Conservation (phyloP, 2,329 filamentous ascomycete genomes). For the Aureobasidium uvarum region DNA sequence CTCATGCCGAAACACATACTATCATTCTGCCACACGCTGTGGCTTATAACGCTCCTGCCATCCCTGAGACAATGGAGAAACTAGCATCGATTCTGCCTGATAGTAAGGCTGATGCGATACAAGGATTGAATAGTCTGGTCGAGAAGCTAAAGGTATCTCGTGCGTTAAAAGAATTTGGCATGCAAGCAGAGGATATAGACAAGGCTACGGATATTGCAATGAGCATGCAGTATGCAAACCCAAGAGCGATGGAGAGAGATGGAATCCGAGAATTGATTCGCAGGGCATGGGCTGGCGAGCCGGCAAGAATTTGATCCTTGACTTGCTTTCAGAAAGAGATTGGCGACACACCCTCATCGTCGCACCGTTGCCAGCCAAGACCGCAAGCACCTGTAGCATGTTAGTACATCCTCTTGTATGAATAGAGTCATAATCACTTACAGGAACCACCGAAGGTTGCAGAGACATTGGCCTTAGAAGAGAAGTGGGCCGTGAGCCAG, state of each 20-base stretch:
- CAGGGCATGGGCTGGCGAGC: conserved; percentile 61
- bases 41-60: conserved; percentile 59
- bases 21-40: conserved; percentile 62
- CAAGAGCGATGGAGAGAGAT: conserved; percentile 53
- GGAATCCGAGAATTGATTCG: conserved; percentile 57
- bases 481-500: conserved; percentile 24
- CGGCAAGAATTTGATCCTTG: conserved; percentile 43
- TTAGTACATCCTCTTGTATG: no score
- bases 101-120: conserved; percentile 58
- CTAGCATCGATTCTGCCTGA: conserved; percentile 56
- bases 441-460: conserved; percentile 28
- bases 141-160: conserved; percentile 55
- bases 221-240: conserved; percentile 60
- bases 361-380: no score
- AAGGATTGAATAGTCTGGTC: conserved; percentile 57
- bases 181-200: conserved; percentile 61
- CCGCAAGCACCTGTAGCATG: no score
- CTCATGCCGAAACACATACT: conserved; percentile 65
- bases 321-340: no score
- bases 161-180: conserved; percentile 55
- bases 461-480: conserved; percentile 33
- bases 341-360: no score
- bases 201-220: conserved; percentile 60
- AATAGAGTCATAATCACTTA: no score
- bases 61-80: conserved; percentile 54